These are phyloP conservation scores for Sporothrix schenckii DNA, from an alignment of 2,329 filamentous ascomycete species.

Conservation along the genomic window DNA sequence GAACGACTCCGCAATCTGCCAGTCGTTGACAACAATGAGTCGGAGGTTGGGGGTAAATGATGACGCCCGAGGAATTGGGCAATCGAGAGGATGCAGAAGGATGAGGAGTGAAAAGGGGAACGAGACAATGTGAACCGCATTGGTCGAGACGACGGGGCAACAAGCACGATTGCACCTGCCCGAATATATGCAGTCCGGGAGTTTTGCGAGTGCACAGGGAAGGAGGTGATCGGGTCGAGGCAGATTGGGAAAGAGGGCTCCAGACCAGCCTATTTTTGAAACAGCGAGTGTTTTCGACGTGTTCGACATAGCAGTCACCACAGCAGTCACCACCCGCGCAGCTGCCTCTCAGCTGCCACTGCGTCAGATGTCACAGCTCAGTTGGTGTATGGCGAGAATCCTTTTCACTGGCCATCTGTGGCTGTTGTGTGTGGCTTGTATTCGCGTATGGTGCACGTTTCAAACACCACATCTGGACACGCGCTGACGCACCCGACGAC, in stretches of 20 bases:
- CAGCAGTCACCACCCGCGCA: background rate
- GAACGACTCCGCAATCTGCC: too few species aligned
- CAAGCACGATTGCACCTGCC: slow-evolving; percentile 3
- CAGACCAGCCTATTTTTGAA: slow-evolving; percentile 18
- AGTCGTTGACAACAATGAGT: background rate
- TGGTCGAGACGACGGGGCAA: background rate
- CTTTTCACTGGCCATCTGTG: background rate
- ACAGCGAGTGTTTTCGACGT: slow-evolving; percentile 16
- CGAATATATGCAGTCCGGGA: background rate
- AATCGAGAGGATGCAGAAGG: background rate
- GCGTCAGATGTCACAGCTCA: background rate
- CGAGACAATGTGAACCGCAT: background rate
- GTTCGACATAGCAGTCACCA: background rate
- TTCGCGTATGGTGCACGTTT: background rate
- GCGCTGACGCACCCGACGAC: background rate
- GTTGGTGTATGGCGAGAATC: background rate
- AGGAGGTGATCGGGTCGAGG: slow-evolving; percentile 5
- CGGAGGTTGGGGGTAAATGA: background rate
- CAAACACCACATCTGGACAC: too few species aligned
- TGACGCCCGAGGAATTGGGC: background rate
- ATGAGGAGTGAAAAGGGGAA: background rate
- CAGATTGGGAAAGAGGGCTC: slow-evolving; percentile 16
- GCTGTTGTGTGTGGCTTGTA: slow-evolving; percentile 23
- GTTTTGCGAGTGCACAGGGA: background rate
- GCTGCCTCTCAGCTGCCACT: background rate